Percentiles rank a stretch among this genome's conserved stretches.
Conservation (phyloP, 805 yeast genomes). For the Pichia membranifaciens region DNA sequence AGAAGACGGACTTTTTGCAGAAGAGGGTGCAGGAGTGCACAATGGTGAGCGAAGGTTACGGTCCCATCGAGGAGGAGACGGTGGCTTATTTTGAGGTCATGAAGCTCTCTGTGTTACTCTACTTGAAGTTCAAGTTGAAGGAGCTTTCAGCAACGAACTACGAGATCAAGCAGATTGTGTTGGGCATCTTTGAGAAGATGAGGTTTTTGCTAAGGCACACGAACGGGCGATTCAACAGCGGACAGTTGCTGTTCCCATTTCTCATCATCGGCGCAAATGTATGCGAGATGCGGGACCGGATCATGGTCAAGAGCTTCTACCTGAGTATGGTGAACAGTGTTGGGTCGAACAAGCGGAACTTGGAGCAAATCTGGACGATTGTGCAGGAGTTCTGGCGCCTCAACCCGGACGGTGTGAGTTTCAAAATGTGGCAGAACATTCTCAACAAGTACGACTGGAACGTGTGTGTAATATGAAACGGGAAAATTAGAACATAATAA, state of each 20-base stretch:
- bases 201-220: conserved; percentile 11
- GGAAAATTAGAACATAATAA: not conserved
- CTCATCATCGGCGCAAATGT: conserved; percentile 24
- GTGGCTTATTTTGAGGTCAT: conserved; percentile 20
- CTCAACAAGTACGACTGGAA: conserved; percentile 22
- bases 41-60: conserved; percentile 6
- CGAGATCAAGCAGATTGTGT: conserved; percentile 19
- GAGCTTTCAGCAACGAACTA: conserved; percentile 20
- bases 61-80: conserved; percentile 6
- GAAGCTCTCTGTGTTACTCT: conserved; percentile 18
- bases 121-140: conserved; percentile 18
- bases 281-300: conserved; percentile 23
- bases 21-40: conserved; percentile 14
- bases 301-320: conserved; percentile 19
- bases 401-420: conserved; percentile 22
- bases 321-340: conserved; percentile 8
- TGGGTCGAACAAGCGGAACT: conserved; percentile 10
- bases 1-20: conserved; percentile 11
- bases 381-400: conserved; percentile 23
- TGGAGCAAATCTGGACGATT: conserved; percentile 19
- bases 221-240: conserved; percentile 11
- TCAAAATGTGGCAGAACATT: conserved; percentile 21
- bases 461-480: conserved; percentile 18
- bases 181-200: conserved; percentile 19
- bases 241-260: conserved; percentile 19